phyloP scores from a whole-genome alignment of 495 filamentous ascomycete genomes.

The Hypoxylon intermedium region DNA sequence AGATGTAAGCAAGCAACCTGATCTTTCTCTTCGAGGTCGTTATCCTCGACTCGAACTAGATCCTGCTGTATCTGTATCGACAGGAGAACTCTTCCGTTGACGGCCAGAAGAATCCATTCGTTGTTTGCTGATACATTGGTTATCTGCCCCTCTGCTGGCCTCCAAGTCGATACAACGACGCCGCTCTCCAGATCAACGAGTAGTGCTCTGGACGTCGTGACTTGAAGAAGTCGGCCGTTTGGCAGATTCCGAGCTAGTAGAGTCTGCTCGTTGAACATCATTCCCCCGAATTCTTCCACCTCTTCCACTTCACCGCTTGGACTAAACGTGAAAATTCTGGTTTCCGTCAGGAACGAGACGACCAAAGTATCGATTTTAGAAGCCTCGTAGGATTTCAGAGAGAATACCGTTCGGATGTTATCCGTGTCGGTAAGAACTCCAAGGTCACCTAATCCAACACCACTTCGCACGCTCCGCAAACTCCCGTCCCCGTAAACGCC shows the following conservation, averaged over 20 bases:
- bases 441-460: constrained; percentile 89
- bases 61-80: constrained; percentile 69
- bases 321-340: constrained; percentile 81
- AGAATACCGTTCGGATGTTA: constrained; percentile 70
- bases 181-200: constrained; percentile 74
- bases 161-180: constrained; percentile 73
- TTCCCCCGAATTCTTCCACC: constrained; percentile 71
- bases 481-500: constrained; percentile 87
- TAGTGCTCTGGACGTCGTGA: constrained; percentile 68
- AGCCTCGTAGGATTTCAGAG: constrained; percentile 57
- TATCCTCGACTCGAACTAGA: constrained; percentile 61
- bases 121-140: constrained; percentile 80
- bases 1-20: constrained; percentile 84
- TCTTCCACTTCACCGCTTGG: constrained; percentile 84
- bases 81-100: constrained; percentile 71
- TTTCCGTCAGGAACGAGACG: constrained; percentile 83
- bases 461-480: constrained; percentile 86
- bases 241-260: constrained; percentile 71
- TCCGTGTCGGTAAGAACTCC: constrained; percentile 82
- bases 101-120: constrained; percentile 70
- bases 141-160: constrained; percentile 66
- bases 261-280: constrained; percentile 74
- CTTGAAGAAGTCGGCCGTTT: constrained; percentile 72
- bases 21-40: constrained; percentile 66
- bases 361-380: constrained; percentile 70